Evolutionary conservation across 345 rosid species (phyloP).

Genomic region (Arabidopsis arenosa): DNA sequence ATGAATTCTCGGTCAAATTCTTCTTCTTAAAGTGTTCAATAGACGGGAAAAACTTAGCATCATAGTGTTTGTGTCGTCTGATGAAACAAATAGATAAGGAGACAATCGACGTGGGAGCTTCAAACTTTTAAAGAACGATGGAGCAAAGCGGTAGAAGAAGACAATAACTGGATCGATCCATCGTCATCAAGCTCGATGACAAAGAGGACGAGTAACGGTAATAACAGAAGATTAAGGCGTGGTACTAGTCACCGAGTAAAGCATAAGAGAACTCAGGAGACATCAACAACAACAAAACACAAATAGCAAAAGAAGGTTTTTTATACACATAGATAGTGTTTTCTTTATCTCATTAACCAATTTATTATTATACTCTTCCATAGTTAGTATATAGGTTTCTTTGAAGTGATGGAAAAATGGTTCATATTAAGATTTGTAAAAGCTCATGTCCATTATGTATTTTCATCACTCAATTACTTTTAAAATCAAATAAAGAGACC

Average conservation of each 20-base stretch:
- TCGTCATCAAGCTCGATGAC: conserved; percentile 38
- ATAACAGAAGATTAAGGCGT: conserved; percentile 39
- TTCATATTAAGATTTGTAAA: neutral
- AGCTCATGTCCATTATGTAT: neutral
- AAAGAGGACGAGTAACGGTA: conserved; percentile 39
- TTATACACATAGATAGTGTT: conserved; percentile 20
- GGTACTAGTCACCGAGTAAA: conserved; percentile 31
- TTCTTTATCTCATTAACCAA: conserved; percentile 17
- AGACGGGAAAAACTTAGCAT: neutral
- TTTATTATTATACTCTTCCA: neutral
- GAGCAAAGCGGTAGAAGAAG: conserved; percentile 71
- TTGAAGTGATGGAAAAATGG: neutral
- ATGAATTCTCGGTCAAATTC: neutral
- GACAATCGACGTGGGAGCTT: conserved; percentile 94
- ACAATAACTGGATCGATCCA: conserved; percentile 78
- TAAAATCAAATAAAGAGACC: neutral
- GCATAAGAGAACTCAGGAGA: conserved; percentile 25
- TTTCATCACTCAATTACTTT: neutral
- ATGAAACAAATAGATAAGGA: conserved; percentile 66
- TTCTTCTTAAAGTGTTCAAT: neutral
- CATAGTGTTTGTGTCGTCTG: conserved; percentile 11
- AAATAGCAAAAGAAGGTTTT: conserved; percentile 5
- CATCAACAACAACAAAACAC: conserved; percentile 31
- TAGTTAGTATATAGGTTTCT: neutral
- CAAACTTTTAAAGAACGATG: conserved; percentile 73